These are phyloP conservation scores for Westerdykella ornata DNA, from an alignment of 2,329 filamentous ascomycete species.

Conservation along the genomic window DNA sequence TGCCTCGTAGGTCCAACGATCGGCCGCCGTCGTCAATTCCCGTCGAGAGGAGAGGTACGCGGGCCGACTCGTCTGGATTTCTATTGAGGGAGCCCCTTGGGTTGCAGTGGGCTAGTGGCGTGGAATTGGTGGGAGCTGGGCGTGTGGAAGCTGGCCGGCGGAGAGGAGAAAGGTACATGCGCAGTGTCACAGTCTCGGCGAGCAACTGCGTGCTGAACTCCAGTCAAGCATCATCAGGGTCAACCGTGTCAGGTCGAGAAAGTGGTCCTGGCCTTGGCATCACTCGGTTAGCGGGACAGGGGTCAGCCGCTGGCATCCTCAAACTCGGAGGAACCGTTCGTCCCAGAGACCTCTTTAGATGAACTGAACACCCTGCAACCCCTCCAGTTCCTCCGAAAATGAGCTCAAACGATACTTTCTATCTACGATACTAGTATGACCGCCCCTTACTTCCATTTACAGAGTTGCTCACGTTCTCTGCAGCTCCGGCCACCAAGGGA, in stretches of 20 bases:
- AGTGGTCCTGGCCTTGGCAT: constrained; percentile 20
- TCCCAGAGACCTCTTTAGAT: constrained; percentile 6
- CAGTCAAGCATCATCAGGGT: constrained; percentile 23
- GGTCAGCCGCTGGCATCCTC: constrained; percentile 1
- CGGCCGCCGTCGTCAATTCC: constrained; percentile 31
- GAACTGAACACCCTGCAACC: background rate
- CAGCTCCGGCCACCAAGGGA: constrained; percentile 94
- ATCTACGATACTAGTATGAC: constrained; percentile 92
- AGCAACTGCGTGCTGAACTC: background rate
- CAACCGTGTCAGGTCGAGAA: constrained; percentile 36
- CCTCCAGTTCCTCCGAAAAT: constrained; percentile 46
- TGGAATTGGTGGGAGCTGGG: constrained; percentile 10
- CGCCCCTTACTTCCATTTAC: constrained; percentile 5
- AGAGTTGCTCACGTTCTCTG: constrained; percentile 18
- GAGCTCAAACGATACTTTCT: constrained; percentile 73
- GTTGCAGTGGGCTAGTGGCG: constrained; percentile 4
- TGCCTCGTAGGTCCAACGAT: constrained; percentile 20
- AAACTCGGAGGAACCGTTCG: background rate
- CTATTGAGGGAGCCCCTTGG: constrained; percentile 10
- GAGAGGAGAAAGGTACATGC: background rate
- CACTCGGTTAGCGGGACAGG: constrained; percentile 13
- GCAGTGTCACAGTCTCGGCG: background rate
- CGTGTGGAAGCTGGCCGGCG: constrained; percentile 4
- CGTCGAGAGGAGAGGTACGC: constrained; percentile 20
- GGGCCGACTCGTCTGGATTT: constrained; percentile 35